phyloP scores from a whole-genome alignment of 306 rosid genomes.

The Ziziphus jujuba region DNA sequence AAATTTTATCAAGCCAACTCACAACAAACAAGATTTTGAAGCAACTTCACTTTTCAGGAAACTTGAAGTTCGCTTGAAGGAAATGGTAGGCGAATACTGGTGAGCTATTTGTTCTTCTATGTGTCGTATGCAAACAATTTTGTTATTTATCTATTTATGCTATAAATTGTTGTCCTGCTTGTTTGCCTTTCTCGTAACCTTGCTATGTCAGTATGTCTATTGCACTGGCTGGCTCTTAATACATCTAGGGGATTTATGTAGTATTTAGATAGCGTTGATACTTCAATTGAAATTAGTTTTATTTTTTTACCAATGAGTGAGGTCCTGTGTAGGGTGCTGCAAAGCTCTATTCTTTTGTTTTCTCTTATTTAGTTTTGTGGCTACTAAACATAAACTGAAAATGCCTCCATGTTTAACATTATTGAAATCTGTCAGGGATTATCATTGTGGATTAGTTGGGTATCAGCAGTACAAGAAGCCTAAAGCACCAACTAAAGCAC shows the following conservation, averaged over 20 bases:
- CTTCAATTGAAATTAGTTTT: background rate
- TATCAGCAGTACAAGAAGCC: constrained; percentile 46
- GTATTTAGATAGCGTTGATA: background rate
- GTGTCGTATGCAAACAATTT: background rate
- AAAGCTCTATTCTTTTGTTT: background rate
- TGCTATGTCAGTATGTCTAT: background rate
- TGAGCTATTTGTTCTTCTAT: constrained; percentile 18
- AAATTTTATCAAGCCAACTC: constrained; percentile 83
- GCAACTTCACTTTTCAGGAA: constrained; percentile 82
- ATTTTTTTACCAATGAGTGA: background rate
- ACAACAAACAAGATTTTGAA: constrained; percentile 96
- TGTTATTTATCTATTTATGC: background rate
- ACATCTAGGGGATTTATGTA: background rate
- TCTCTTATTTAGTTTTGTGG: background rate
- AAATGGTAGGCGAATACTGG: constrained; percentile 95
- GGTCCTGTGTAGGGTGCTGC: background rate
- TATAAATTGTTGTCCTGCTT: background rate
- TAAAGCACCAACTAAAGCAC: constrained; percentile 13
- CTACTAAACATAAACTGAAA: constrained; percentile 9
- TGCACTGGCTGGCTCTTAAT: background rate
- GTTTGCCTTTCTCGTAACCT: background rate
- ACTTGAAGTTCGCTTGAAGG: constrained; percentile 82
- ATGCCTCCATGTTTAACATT: constrained; percentile 2
- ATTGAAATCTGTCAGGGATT: constrained; percentile 60
- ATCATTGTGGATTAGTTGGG: constrained; percentile 65